phyloP scores from a whole-genome alignment of 2,329 filamentous ascomycete species.

The Claviceps africana region DNA sequence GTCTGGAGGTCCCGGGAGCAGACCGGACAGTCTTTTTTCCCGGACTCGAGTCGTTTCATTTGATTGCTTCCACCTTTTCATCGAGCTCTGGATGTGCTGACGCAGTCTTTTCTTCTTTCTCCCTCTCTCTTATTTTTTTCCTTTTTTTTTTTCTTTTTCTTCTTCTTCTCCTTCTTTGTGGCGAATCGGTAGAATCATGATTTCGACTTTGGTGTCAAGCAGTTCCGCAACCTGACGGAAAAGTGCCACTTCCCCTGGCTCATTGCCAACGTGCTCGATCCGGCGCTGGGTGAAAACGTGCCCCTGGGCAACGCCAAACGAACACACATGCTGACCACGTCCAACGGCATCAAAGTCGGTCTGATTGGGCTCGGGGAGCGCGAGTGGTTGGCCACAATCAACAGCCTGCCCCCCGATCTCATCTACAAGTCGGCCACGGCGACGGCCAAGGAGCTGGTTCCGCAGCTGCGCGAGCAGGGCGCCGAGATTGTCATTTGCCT shows the following conservation, averaged over 20 bases:
- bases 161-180: background rate
- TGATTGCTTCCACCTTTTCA: no score
- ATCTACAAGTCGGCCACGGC: conserved; percentile 67
- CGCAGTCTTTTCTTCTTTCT: no score
- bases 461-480: conserved; percentile 57
- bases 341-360: conserved; percentile 75
- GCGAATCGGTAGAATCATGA: conserved; percentile 59
- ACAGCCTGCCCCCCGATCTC: conserved; percentile 66
- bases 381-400: conserved; percentile 84
- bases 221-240: conserved; percentile 57
- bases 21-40: no score
- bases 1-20: no score
- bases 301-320: conserved; percentile 63
- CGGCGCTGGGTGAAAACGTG: conserved; percentile 58
- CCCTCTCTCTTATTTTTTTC: no score
- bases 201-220: conserved; percentile 76
- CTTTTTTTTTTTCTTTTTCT: background rate
- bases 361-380: conserved; percentile 75
- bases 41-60: no score
- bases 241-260: conserved; percentile 84
- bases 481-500: conserved; percentile 73
- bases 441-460: conserved; percentile 63
- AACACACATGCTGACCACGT: conserved; percentile 63
- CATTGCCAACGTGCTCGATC: conserved; percentile 76
- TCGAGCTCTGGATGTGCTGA: no score